phyloP scores from a whole-genome alignment of 257 asterid species.

The Solanum clarkiae region DNA sequence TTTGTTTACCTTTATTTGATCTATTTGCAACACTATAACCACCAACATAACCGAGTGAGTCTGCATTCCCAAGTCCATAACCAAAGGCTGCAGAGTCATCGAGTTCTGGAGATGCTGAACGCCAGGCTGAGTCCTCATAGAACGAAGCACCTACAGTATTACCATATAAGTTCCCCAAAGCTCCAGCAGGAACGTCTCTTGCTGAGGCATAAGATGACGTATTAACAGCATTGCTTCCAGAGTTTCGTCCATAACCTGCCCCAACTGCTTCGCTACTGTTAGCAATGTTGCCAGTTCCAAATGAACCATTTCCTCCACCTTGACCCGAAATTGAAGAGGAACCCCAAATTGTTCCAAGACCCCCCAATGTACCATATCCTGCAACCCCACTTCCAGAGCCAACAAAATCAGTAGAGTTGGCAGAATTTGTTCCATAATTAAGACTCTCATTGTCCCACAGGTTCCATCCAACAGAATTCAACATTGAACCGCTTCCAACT shows the following conservation, averaged over 20 bases:
- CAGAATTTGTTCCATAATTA: constrained; percentile 23
- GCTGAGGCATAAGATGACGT: constrained; percentile 25
- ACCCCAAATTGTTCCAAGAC: constrained; percentile 63
- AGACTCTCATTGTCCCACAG: constrained; percentile 38
- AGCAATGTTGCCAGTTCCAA: constrained; percentile 19
- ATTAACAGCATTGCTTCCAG: constrained; percentile 19
- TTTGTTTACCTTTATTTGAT: constrained; percentile 50
- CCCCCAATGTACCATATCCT: constrained; percentile 39
- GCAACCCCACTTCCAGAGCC: constrained; percentile 34
- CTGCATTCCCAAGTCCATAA: constrained; percentile 37
- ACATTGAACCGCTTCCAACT: constrained; percentile 36
- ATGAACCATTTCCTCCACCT: constrained; percentile 38
- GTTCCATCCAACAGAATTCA: constrained; percentile 27
- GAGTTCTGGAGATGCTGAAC: constrained; percentile 38
- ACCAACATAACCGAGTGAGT: constrained; percentile 46
- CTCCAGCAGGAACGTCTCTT: constrained; percentile 28
- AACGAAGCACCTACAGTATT: constrained; percentile 16
- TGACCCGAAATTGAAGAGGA: constrained; percentile 35
- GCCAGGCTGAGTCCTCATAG: constrained; percentile 40
- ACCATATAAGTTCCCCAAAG: constrained; percentile 38
- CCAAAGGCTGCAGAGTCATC: constrained; percentile 36
- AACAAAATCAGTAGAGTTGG: constrained; percentile 22
- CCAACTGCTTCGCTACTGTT: constrained; percentile 29
- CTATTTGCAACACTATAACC: constrained; percentile 46
- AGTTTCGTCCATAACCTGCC: constrained; percentile 34